Evolutionary conservation across 192 early-diverging fungal species (phyloP), one percentile per base, ranked within the genome.

Genomic region (Linnemannia zychae): DNA sequence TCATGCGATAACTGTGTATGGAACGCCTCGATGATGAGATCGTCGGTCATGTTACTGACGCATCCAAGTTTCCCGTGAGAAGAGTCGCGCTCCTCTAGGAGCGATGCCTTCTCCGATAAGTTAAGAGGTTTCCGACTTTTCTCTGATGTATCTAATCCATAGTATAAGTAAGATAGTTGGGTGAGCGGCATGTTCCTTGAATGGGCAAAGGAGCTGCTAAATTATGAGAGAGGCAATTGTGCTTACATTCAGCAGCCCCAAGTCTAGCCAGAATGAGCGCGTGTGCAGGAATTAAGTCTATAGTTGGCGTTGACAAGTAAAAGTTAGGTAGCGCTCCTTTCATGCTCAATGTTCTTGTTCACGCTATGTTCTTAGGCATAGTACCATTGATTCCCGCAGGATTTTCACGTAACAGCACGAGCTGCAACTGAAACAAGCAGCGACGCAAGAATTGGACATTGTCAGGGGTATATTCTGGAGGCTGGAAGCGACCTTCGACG

Each of bases 11-110:
- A 67, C 34, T 88, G 82, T 13, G 87, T 78, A 5, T 72, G 71
- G 60, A 94, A 94, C 12, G 91, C 84, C 88, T 93, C 93, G 6
- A 79, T 74, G 15, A 94, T 81, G 33, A 91, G 46, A 37, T 77
- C 69, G 53, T 92, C 90, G 16, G 72, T 75, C 7, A 90, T 91
- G 22, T 90, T 88, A 0, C 81, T 74, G 67, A 78, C n/a, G 40
- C 78, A 80, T 38, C 77, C 77, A 22, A 83, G 70, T 60, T 79
- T 74, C 16, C 70, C 67, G 44, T 52, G 20, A 20, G 12, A 0
- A 13, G 57, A 40, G 17, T 78, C 75, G 7, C 52, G 74, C 36
- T 76, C 71, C 7, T 74, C n/a, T 24, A 47, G 37, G 6, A 84
- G 60, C 7, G 50, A 31, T 31, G 70, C 36, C 40, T 44, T 83